A percentile compares a stretch with the other conserved stretches of the same genome.
These are phyloP conservation scores for Ichthyophthirius multifiliis DNA, from an alignment of 169 alveolate species.

Conservation along the genomic window DNA sequence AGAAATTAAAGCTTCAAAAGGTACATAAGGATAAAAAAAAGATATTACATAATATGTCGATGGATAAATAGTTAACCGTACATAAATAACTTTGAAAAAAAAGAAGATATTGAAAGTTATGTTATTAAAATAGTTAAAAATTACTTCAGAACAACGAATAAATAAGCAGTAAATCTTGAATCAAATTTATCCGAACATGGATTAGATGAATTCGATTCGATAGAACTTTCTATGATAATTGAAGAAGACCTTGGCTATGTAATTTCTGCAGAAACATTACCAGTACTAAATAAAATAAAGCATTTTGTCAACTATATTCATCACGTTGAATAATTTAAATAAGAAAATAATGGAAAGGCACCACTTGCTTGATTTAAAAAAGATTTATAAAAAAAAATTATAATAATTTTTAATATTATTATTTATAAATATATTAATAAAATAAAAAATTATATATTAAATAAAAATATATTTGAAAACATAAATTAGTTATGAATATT, in stretches of 20 bases:
- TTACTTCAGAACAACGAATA: slow-evolving; percentile 47
- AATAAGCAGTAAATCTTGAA: slow-evolving; percentile 22
- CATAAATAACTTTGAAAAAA: slow-evolving; percentile 16
- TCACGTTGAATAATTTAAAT: slow-evolving; percentile 42
- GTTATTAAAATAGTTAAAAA: slow-evolving; percentile 28
- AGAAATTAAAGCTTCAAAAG: too few species aligned
- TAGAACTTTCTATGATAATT: slow-evolving; percentile 47
- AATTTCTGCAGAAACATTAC: slow-evolving; percentile 49
- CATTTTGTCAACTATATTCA: slow-evolving; percentile 42
- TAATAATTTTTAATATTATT: too few species aligned
- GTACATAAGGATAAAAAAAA: too few species aligned
- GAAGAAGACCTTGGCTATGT: slow-evolving; percentile 48
- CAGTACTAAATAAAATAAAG: slow-evolving; percentile 39
- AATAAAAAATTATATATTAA: too few species aligned
- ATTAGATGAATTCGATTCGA: slow-evolving; percentile 40
- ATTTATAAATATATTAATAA: too few species aligned
- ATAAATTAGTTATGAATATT: too few species aligned
- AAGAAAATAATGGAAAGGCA: slow-evolving; percentile 10
- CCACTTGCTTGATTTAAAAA: slow-evolving; percentile 44
- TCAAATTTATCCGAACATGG: slow-evolving; percentile 36
- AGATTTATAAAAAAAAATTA: too few species aligned
- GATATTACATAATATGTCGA: not conserved
- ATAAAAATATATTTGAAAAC: too few species aligned
- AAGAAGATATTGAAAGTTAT: slow-evolving; percentile 42
- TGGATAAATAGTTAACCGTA: slow-evolving; percentile 11